phyloP scores from a whole-genome alignment of 1,284 basidiomycete species.

The Porogramme epimiltina region DNA sequence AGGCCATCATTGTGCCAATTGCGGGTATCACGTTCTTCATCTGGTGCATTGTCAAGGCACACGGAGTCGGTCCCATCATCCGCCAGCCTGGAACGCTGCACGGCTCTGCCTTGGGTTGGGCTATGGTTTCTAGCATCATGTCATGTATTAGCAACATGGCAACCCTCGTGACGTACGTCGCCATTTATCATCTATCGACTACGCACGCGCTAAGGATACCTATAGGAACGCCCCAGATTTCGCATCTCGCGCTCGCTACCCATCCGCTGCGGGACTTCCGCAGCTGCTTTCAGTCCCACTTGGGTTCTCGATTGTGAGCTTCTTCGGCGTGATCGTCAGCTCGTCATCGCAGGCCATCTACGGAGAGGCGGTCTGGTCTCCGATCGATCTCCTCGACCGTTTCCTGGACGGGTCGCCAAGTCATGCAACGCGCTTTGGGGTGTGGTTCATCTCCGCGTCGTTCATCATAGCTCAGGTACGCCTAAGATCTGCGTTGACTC shows the following conservation, averaged over 20 bases:
- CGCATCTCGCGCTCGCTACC: constrained; percentile 70
- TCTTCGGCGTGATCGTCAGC: constrained; percentile 85
- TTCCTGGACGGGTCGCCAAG: constrained; percentile 71
- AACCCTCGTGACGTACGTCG: constrained; percentile 64
- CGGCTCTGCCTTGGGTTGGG: constrained; percentile 77
- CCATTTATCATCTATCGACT: not conserved
- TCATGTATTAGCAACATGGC: constrained; percentile 82
- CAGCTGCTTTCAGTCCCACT: constrained; percentile 77
- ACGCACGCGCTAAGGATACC: not conserved
- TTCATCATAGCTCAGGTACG: constrained; percentile 75
- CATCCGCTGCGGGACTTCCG: constrained; percentile 69
- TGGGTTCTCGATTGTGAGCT: constrained; percentile 76
- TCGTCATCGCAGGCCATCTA: constrained; percentile 80
- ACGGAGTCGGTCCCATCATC: constrained; percentile 82
- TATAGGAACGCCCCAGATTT: constrained; percentile 77
- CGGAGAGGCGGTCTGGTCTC: constrained; percentile 80
- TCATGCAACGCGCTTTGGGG: constrained; percentile 66
- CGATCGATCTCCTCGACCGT: constrained; percentile 69
- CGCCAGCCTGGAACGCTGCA: constrained; percentile 65
- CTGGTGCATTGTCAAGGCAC: constrained; percentile 80
- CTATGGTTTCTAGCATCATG: constrained; percentile 78
- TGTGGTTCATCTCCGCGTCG: constrained; percentile 76
- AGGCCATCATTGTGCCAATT: constrained; percentile 72
- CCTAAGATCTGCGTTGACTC: not conserved
- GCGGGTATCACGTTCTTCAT: constrained; percentile 81